These are phyloP conservation scores for Phytophthora pluvialis DNA, from an alignment of 352 stramenopile genomes.

Conservation along the genomic window DNA sequence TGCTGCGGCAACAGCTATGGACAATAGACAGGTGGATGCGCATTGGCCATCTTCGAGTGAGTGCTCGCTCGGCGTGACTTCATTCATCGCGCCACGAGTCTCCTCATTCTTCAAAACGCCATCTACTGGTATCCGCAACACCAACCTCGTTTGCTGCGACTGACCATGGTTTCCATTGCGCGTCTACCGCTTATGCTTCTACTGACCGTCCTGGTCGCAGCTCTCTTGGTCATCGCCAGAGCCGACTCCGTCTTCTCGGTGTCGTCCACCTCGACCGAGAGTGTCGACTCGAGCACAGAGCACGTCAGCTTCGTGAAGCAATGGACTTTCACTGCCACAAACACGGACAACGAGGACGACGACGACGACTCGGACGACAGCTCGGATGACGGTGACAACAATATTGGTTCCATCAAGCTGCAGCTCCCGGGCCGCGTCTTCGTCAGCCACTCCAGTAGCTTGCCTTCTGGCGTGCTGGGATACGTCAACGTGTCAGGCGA, in stretches of 20 bases:
- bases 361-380: slow-evolving; percentile 25
- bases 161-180: slow-evolving; percentile 12
- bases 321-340: slow-evolving; percentile 31
- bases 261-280: slow-evolving; percentile 22
- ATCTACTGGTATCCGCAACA: slow-evolving; percentile 3
- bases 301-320: slow-evolving; percentile 34
- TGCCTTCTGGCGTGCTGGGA: slow-evolving; percentile 28
- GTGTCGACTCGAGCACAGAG: slow-evolving; percentile 24
- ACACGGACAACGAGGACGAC: slow-evolving; percentile 17
- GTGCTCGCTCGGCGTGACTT: neutral
- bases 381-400: slow-evolving; percentile 29
- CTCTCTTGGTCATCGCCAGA: neutral
- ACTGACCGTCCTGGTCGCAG: neutral
- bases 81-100: neutral
- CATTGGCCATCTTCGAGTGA: neutral
- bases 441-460: slow-evolving; percentile 29
- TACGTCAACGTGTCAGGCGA: slow-evolving; percentile 41
- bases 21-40: neutral
- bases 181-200: slow-evolving; percentile 9
- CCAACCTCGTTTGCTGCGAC: neutral
- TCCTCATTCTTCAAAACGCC: slow-evolving; percentile 34
- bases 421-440: slow-evolving; percentile 34
- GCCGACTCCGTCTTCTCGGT: slow-evolving; percentile 33
- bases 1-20: neutral
- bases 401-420: slow-evolving; percentile 36